Evolutionary conservation across 2,329 filamentous ascomycete species (phyloP), one percentile per base, ranked within the genome.

Genomic region (Xylaria hypoxylon): DNA sequence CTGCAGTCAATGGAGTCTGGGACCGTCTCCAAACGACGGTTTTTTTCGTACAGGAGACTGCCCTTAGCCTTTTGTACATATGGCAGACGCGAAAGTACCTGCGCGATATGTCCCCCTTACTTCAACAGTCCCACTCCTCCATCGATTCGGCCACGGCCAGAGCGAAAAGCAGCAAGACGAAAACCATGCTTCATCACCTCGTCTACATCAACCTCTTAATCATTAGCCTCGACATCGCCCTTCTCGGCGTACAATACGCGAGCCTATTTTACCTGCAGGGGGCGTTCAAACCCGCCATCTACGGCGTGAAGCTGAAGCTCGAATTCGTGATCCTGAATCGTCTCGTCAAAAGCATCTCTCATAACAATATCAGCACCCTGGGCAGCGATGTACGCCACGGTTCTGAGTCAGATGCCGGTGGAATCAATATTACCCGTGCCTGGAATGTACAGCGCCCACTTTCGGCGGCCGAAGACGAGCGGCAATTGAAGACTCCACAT

Each of bases 141-240:
- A 26, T 66, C 63, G 48, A 67, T 13, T 38, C 64, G 40, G 47
- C 65, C 63, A 17, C 66, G 11, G 2, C 45, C 13, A 65, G 65
- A 56, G 57, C 62, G 11, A 68, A 56, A 66, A 59, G 11, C 17
- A 44, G 22, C 57, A 69, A 69, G 45, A 69, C 67, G 33, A 64
- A 60, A 19, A 62, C 56, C 5, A 68, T 78, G 26, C 70, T 78
- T 17, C 58, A 65, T 15, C 77, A 80, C 40, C 77, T 82, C 5
- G 76, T 82, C 38, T 73, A 73, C 28, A 75, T 77, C 60, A 81
- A 81, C 68, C 5, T 80, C 17, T 71, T 81, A 50, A 76, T 82
- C 59, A 79, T 82, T 63, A 67, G 71, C 6, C 75, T 82, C 38
- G 79, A 82, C 64, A 74, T 77, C 59, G 74, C 75, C 22, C 72